Base-by-base conservation (phyloP, 306 rosid species). In the Albizia julibrissin region DNA sequence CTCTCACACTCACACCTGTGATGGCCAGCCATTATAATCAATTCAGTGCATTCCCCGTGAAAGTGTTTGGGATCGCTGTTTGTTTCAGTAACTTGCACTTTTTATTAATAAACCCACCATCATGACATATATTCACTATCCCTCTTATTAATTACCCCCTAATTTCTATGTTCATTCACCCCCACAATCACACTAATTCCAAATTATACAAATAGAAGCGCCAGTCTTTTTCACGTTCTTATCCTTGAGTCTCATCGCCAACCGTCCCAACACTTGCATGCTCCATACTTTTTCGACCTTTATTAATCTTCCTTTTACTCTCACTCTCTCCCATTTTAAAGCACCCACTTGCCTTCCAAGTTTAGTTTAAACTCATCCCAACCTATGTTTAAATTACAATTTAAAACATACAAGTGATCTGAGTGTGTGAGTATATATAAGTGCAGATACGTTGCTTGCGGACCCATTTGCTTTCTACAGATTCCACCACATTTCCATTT, bases 11-110 rank as follows among this genome's bases (percentile, higher is more conserved):
- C 80, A 29, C 62, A 68, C 81, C 21, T 42, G 76, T 44, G 72
- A 69, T 19, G 10, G 9, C 8, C 26, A 11, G 14, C 58, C 61
- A 8, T 49, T 24, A 74, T 81, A 1, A 75, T 65, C 49, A 56
- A 40, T 44, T 69, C 34, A 31, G 77, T 58, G 71, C 85, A 76
- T 5, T 76, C 72, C 85, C 72, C 52, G 58, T 68, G 83, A 79
- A 15, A 16, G 68, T 80, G 37, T 79, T 79, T 69, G 10, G 62
- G 37, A 66, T 79, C 15, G 40, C 21, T 10, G 34, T 47, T 43
- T n/a, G 4, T n/a, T 56, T 21, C 62, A 19, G 10, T 19, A 42
- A 10, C 40, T 6, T 16, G 5, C 16, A 16, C 58, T 39, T 50
- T 5, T 50, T 14, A 18, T 50, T 4, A 50, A 5, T 15, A 18